Conservation (phyloP, 352 stramenopile genomes). For the Phytophthora constricta region DNA sequence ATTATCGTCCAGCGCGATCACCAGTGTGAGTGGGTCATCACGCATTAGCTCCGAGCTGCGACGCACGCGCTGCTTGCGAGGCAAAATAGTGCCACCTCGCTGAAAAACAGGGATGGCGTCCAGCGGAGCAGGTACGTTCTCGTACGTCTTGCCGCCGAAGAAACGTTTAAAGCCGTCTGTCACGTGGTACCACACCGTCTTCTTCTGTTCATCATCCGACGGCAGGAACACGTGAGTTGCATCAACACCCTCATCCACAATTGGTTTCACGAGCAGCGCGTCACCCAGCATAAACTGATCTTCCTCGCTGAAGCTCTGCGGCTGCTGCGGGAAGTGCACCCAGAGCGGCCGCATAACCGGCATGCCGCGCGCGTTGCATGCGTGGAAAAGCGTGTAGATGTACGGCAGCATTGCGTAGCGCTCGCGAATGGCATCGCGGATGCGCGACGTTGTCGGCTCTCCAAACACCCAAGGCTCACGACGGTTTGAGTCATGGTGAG, state of each 20-base stretch:
- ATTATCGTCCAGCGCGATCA: constrained; percentile 90
- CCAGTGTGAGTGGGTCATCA: constrained; percentile 97
- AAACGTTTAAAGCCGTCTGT: constrained; percentile 68
- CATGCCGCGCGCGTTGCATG: constrained; percentile 64
- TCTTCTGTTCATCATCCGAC: constrained; percentile 26
- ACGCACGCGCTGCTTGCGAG: constrained; percentile 96
- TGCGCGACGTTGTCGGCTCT: constrained; percentile 90
- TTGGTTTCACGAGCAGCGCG: constrained; percentile 96
- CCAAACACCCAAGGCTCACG: constrained; percentile 98
- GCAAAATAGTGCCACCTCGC: constrained; percentile 94
- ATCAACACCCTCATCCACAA: constrained; percentile 87
- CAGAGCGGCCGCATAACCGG: constrained; percentile 96
- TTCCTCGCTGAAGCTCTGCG: constrained; percentile 87
- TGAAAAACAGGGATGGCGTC: constrained; percentile 98
- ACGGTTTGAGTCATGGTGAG: constrained; percentile 98
- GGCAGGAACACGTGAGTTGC: constrained; percentile 93
- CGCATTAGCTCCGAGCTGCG: constrained; percentile 95
- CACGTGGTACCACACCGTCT: constrained; percentile 93
- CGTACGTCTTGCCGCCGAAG: constrained; percentile 60
- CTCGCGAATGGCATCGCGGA: constrained; percentile 93
- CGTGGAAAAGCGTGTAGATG: constrained; percentile 92
- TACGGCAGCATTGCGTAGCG: constrained; percentile 97
- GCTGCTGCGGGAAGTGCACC: constrained; percentile 94
- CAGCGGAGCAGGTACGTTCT: constrained; percentile 81
- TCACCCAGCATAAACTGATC: constrained; percentile 96